Conservation (phyloP, 257 asterid genomes). For the Lithospermum erythrorhizon region DNA sequence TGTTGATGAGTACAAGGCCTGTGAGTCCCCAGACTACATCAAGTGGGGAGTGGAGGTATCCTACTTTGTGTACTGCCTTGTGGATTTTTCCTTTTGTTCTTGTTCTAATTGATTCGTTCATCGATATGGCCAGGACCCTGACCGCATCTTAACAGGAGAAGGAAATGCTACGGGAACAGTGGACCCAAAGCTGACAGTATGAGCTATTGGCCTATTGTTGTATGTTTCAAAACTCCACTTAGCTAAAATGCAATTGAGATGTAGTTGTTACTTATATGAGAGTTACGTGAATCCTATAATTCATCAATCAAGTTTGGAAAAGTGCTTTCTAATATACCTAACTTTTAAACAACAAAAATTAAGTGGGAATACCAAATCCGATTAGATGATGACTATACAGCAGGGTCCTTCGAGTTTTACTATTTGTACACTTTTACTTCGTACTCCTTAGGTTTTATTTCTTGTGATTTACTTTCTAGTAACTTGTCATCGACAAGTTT, state of each 20-base stretch:
- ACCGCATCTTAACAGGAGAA: slow-evolving; percentile 60
- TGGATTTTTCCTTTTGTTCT: not conserved
- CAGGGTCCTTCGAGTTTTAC: too few relatives aligned
- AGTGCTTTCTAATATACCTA: too few relatives aligned
- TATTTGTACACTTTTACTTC: too few relatives aligned
- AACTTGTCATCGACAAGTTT: too few relatives aligned
- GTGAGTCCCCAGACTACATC: slow-evolving; percentile 98
- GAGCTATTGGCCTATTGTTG: slow-evolving; percentile 22
- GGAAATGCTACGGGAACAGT: slow-evolving; percentile 74
- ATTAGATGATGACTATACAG: too few relatives aligned
- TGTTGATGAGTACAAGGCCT: slow-evolving; percentile 98
- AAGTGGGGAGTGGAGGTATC: slow-evolving; percentile 99
- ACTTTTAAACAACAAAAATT: too few relatives aligned
- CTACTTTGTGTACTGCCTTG: not conserved
- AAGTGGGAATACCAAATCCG: too few relatives aligned
- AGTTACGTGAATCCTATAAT: too few relatives aligned
- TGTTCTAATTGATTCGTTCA: slow-evolving; percentile 1
- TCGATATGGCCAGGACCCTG: slow-evolving; percentile 54
- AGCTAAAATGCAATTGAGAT: not conserved
- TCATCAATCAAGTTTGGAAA: too few relatives aligned
- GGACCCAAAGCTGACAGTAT: slow-evolving; percentile 47
- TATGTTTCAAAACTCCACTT: not conserved
- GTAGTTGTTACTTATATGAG: too few relatives aligned
- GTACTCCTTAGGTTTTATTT: too few relatives aligned
- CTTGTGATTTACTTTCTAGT: too few relatives aligned